Evolutionary conservation across 352 stramenopile species (phyloP).

Genomic region (Aphanomyces cochlioides): DNA sequence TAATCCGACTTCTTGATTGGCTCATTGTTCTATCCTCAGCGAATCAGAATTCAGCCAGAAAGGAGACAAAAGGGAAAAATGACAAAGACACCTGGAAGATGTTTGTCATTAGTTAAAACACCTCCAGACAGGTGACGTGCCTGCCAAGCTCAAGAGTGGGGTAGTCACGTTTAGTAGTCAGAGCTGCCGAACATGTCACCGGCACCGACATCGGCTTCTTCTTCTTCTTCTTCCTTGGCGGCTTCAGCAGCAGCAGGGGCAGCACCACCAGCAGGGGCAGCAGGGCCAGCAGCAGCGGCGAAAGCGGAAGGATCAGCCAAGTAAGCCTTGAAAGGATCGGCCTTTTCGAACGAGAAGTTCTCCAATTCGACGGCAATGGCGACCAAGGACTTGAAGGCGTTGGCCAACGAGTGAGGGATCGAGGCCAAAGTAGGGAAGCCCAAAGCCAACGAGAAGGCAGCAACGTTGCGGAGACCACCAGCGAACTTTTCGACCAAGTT

Average conservation of each 20-base stretch:
- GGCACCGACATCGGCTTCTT: conserved; percentile 64
- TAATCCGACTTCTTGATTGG: too few relatives aligned
- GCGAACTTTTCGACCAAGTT: conserved; percentile 96
- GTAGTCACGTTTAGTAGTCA: conserved; percentile 50
- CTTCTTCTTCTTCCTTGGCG: conserved; percentile 61
- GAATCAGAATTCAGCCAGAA: background rate
- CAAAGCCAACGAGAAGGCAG: conserved; percentile 93
- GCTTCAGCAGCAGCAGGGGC: conserved; percentile 49
- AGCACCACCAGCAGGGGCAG: conserved; percentile 69
- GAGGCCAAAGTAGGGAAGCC: conserved; percentile 96
- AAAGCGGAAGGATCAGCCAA: conserved; percentile 93
- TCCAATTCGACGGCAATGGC: conserved; percentile 94
- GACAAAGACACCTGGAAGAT: background rate
- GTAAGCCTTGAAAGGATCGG: conserved; percentile 96
- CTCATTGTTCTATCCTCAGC: too few relatives aligned
- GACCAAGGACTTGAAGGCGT: conserved; percentile 98
- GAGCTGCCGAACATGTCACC: conserved; percentile 79
- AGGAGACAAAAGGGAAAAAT: background rate
- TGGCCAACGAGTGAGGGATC: conserved; percentile 98
- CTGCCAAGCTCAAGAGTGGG: background rate
- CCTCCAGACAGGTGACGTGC: background rate
- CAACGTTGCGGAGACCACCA: conserved; percentile 90
- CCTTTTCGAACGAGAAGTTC: conserved; percentile 97
- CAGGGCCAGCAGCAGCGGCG: conserved; percentile 75
- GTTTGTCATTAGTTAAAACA: conserved; percentile 24